Evolutionary conservation across 805 yeast genomes (phyloP), one percentile per base, ranked within the genome.

Genomic region (Ogataea degrootiae): DNA sequence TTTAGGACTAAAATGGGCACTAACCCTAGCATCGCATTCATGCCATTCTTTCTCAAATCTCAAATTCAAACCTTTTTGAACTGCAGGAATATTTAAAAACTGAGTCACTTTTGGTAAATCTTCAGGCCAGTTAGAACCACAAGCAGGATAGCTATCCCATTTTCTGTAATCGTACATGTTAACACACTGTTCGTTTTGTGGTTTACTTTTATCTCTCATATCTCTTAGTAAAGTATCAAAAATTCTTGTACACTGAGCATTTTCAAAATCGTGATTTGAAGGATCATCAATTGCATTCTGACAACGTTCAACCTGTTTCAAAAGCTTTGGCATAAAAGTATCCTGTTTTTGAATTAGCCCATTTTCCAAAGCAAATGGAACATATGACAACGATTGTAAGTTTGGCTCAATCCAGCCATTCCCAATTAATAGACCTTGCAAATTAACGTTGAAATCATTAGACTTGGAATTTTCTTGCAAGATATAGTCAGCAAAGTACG

Each of bases 361-460:
- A 15, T 79, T 73, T 17, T 81, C 74, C 23, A 80, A 53, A 0
- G 86, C 75, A 64, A 78, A 90, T 1, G 95, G 95, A 34, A 87
- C 66, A 56, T 85, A 87, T 16, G 96, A 80, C 50, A 88, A 72
- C 44, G 92, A 83, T 70, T 94, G 99, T 39, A 78, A 76, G 52
- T 83, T 79, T 1, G 98, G 97, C 41, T 89, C 91, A 14, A 91
- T 80, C 96, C 96, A 92, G 1, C 97, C 97, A 67, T 92, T 92
- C 15, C 97, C 97, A 48, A 94, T 83, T 52, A 90, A 54, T 8
- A 89, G 62, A 0, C 92, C 94, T 50, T 77, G 72, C 48, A 91
- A 63, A 46, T 82, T 71, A 34, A 75, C 53, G 3, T 55, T 43
- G 44, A 52, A 47, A 16, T 37, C 43, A 17, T 68, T 53, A 42